Percentiles rank a stretch among this genome's conserved stretches.
These are phyloP conservation scores for Hydrangea macrophylla DNA, from an alignment of 148 eudicot species.

Conservation along the genomic window DNA sequence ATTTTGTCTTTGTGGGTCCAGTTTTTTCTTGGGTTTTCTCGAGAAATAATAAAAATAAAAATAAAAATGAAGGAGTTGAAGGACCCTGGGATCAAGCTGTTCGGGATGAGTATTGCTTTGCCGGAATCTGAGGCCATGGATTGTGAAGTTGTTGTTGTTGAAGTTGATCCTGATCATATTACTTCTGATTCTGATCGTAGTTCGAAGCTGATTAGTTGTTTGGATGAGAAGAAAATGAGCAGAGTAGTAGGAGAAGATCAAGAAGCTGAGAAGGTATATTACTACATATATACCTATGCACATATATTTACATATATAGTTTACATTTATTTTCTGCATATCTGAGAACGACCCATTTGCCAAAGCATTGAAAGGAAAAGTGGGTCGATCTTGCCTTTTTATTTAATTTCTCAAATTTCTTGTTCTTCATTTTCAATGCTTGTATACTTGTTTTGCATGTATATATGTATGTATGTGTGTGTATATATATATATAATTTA, in stretches of 20 bases:
- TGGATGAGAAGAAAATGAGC: too few relatives aligned
- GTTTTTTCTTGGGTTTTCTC: neutral
- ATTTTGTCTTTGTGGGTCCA: neutral
- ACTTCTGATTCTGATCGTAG: constrained; percentile 5
- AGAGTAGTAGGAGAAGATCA: constrained; percentile 17
- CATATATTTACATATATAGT: neutral
- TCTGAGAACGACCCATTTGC: constrained; percentile 21
- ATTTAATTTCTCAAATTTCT: too few relatives aligned
- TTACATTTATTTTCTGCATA: constrained; percentile 1
- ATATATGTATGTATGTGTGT: too few relatives aligned
- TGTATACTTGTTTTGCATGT: too few relatives aligned
- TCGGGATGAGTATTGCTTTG: constrained; percentile 77
- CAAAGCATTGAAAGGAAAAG: constrained; percentile 14
- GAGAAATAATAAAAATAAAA: too few relatives aligned
- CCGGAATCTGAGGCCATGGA: constrained; percentile 5
- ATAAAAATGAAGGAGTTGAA: constrained; percentile 36
- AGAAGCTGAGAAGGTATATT: constrained; percentile 28
- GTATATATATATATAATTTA: too few relatives aligned
- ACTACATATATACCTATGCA: neutral
- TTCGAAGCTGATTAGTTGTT: constrained; percentile 11
- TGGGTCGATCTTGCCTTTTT: constrained; percentile 25
- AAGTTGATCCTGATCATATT: constrained; percentile 7
- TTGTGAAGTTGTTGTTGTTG: neutral
- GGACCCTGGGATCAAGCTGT: constrained; percentile 76
- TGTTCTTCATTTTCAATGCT: too few relatives aligned